phyloP scores from a whole-genome alignment of 2,329 filamentous ascomycete genomes.

The Lachnellula willkommii region DNA sequence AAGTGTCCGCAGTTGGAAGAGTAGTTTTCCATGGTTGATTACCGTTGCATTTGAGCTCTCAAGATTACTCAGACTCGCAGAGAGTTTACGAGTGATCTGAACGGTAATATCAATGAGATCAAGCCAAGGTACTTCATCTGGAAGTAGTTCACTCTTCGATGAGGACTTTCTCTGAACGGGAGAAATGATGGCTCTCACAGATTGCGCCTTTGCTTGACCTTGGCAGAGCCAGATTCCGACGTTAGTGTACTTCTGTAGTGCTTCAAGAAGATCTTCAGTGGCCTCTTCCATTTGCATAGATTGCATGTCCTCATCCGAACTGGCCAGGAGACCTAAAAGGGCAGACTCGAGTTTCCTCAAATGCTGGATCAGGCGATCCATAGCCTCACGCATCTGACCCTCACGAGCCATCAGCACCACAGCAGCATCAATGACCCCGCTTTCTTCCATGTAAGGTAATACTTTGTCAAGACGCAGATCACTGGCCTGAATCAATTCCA shows the following conservation, averaged over 20 bases:
- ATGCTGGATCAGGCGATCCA: constrained; percentile 79
- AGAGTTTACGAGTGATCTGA: constrained; percentile 59
- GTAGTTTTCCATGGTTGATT: constrained; percentile 56
- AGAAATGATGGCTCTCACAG: constrained; percentile 33
- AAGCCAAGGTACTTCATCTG: constrained; percentile 55
- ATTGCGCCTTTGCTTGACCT: constrained; percentile 64
- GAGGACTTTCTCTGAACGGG: constrained; percentile 46
- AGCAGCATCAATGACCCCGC: constrained; percentile 85
- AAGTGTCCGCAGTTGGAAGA: constrained; percentile 64
- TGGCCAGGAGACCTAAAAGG: constrained; percentile 66
- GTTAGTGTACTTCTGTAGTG: constrained; percentile 81
- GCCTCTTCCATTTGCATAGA: constrained; percentile 54
- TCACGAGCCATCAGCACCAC: constrained; percentile 87
- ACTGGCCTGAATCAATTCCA: constrained; percentile 68
- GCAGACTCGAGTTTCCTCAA: constrained; percentile 74
- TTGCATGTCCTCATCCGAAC: constrained; percentile 51
- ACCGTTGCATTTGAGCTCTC: constrained; percentile 23
- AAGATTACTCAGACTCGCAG: constrained; percentile 45
- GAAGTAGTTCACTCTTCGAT: constrained; percentile 40
- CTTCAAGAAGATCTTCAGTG: constrained; percentile 67
- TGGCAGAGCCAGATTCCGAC: constrained; percentile 96
- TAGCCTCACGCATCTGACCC: constrained; percentile 75
- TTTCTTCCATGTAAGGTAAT: constrained; percentile 81
- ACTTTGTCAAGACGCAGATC: constrained; percentile 76
- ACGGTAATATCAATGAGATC: constrained; percentile 56